Conservation (phyloP, 768 basidiomycete genomes). For the Clavulina sp. region DNA sequence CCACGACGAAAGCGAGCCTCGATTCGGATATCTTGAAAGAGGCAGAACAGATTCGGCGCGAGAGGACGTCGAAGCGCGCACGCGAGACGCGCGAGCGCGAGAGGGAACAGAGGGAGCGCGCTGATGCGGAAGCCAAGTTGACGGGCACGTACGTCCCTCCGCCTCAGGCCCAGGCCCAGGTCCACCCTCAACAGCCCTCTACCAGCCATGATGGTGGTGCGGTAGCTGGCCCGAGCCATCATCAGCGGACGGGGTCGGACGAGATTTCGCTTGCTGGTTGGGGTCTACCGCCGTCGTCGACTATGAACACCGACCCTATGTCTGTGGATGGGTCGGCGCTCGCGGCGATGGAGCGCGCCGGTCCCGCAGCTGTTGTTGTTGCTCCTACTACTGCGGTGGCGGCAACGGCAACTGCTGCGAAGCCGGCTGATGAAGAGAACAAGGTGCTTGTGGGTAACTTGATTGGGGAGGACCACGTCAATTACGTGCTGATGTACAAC, state of each 20-base stretch:
- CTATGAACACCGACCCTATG: neutral
- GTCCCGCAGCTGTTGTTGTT: too few relatives aligned
- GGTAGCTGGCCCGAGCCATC: neutral
- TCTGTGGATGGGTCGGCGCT: neutral
- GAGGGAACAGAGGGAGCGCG: too few relatives aligned
- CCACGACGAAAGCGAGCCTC: slow-evolving; percentile 28
- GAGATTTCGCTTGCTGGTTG: too few relatives aligned
- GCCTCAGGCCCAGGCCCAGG: too few relatives aligned
- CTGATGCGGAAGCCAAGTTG: too few relatives aligned
- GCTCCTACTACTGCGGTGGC: neutral
- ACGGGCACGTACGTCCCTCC: too few relatives aligned
- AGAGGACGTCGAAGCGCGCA: slow-evolving; percentile 55
- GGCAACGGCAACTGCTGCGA: slow-evolving; percentile 18
- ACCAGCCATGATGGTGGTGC: slow-evolving; percentile 3
- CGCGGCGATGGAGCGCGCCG: neutral
- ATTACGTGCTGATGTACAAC: slow-evolving; percentile 99
- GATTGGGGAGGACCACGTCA: slow-evolving; percentile 96
- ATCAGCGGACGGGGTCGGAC: too few relatives aligned
- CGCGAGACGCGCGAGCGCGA: too few relatives aligned
- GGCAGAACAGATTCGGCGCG: slow-evolving; percentile 69
- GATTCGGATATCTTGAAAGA: slow-evolving; percentile 75
- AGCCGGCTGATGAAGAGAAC: slow-evolving; percentile 14
- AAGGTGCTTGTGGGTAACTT: slow-evolving; percentile 76
- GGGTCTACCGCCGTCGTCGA: too few relatives aligned
- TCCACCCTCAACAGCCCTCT: too few relatives aligned